phyloP scores from a whole-genome alignment of 2,329 filamentous ascomycete genomes.

The Lecanicillium sp. region DNA sequence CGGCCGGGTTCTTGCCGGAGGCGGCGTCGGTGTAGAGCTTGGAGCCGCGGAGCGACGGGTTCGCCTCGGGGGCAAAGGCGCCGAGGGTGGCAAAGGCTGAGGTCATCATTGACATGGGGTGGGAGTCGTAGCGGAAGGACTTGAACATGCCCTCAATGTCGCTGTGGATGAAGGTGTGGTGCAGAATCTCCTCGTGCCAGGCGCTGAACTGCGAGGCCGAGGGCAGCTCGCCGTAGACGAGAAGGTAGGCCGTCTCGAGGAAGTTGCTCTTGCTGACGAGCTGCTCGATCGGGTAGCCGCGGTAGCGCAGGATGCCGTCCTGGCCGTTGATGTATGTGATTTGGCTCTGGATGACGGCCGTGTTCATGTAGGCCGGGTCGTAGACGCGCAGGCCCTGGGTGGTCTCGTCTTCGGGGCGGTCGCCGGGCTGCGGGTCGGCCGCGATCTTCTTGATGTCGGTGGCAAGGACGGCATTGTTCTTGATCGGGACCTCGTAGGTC shows the following conservation, averaged over 20 bases:
- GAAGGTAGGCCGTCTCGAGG: slow-evolving; percentile 43
- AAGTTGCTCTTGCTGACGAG: slow-evolving; percentile 44
- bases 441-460: slow-evolving; percentile 48
- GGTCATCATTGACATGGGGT: slow-evolving; percentile 47
- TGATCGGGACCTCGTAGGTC: slow-evolving; percentile 43
- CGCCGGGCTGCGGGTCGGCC: slow-evolving; percentile 25
- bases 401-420: slow-evolving; percentile 40
- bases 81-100: slow-evolving; percentile 44
- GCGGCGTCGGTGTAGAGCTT: slow-evolving; percentile 44
- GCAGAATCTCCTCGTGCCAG: slow-evolving; percentile 45
- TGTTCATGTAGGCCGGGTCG: slow-evolving; percentile 50
- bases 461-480: slow-evolving; percentile 42
- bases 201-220: slow-evolving; percentile 32
- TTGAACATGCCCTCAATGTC: slow-evolving; percentile 46
- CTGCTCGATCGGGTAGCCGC: slow-evolving; percentile 47
- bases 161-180: slow-evolving; percentile 44
- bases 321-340: slow-evolving; percentile 50
- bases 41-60: slow-evolving; percentile 43
- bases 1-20: slow-evolving; percentile 30
- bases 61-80: slow-evolving; percentile 44
- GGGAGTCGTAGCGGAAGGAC: slow-evolving; percentile 45
- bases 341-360: slow-evolving; percentile 41
- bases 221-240: slow-evolving; percentile 47
- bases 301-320: slow-evolving; percentile 45
- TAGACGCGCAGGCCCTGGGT: slow-evolving; percentile 43